Base-by-base conservation (phyloP, 2,329 filamentous ascomycete genomes). In the Volutella citrinella region DNA sequence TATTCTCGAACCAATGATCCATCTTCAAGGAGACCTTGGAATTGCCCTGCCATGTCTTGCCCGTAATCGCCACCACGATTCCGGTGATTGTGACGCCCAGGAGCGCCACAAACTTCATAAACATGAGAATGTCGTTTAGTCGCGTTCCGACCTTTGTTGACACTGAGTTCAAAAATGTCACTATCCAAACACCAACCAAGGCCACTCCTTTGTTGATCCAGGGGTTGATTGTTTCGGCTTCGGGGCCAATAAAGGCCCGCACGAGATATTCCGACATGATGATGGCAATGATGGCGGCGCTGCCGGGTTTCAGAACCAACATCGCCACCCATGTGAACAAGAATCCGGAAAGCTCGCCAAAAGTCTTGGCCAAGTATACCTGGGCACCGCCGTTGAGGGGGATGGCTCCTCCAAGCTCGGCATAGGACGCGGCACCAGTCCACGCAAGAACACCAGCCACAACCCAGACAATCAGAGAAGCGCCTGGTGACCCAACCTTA, bases 251-350 rank as follows among this genome's bases (percentile, higher is more conserved):
- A 26, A 85, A 75, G 11, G 89, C 90, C 28, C 89, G 77, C 33
- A 96, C 87, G n/a, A 95, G 69, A 57, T 98, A 98, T 64, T 98
- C 93, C 26, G 93, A 93, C 71, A 97, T 96, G 54, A 98, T 96
- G 49, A 98, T 96, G 46, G 91, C 78, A 46, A 98, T 88, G 56
- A 98, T 98, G 42, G 93, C 93, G 9, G 89, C 83, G 23, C 87
- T 86, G 4, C 93, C 93, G 1, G 93, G 93, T 65, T 96, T 97
- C 42, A 98, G 70, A 10, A 98, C 93, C 40, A 93, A 76, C 12
- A 97, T 88, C 1, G 93, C 90, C 32, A 87, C 89, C 93, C 93
- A 98, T 3, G 90, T 94, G 62, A 96, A 98, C 20, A 97, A 69
- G 56, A 98, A 98, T 0, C 93, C 93, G 2, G 82, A 79, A 54